Percentiles rank a stretch among this genome's conserved stretches.
phyloP scores from a whole-genome alignment of 257 asterid genomes.

The Asclepias syriaca region DNA sequence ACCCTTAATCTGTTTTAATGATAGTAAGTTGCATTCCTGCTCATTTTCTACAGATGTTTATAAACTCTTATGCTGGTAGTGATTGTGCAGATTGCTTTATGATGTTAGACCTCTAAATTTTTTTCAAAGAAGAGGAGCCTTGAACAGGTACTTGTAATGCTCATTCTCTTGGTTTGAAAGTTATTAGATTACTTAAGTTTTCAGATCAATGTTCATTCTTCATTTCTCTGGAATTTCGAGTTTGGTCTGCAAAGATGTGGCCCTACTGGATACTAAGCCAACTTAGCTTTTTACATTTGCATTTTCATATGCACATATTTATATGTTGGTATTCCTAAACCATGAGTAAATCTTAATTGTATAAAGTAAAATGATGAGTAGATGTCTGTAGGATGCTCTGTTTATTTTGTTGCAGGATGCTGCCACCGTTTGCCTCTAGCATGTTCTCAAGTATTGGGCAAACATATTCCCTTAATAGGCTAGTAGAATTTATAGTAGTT shows the following conservation, averaged over 20 bases:
- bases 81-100: neutral
- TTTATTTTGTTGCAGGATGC: neutral
- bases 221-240: neutral
- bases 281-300: neutral
- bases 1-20: constrained; percentile 19
- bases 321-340: neutral
- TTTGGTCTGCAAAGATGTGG: neutral
- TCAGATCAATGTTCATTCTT: neutral
- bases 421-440: neutral
- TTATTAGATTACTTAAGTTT: neutral
- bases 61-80: neutral
- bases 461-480: neutral
- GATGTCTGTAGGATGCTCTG: neutral
- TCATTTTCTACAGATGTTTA: constrained; percentile 11
- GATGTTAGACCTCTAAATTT: neutral
- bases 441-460: neutral
- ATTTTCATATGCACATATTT: neutral
- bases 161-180: neutral
- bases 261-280: neutral
- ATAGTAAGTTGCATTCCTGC: constrained; percentile 6
- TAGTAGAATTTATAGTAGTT: neutral
- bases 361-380: neutral
- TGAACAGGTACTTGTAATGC: constrained; percentile 7
- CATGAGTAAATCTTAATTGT: neutral
- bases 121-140: constrained; percentile 3